Evolutionary conservation across 177 flowering plant genomes (phyloP).

Genomic region (Telopea speciosissima): DNA sequence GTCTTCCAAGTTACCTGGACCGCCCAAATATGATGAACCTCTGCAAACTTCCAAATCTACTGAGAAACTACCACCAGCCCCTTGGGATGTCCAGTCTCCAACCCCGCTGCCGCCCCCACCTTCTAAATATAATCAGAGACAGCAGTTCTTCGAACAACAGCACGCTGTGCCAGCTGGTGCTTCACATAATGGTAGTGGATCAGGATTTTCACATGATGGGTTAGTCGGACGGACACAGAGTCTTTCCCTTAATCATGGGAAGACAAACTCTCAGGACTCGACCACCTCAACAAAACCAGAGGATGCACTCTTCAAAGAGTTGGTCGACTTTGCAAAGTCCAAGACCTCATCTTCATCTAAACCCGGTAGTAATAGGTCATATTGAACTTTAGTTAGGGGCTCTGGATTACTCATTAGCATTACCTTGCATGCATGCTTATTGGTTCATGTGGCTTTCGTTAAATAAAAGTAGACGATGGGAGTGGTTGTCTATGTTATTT

Average conservation of each 20-base stretch:
- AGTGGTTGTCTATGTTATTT: slow-evolving; percentile 4
- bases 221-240: slow-evolving; percentile 57
- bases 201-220: slow-evolving; percentile 56
- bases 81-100: slow-evolving; percentile 46
- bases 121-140: slow-evolving; percentile 66
- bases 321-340: slow-evolving; percentile 89
- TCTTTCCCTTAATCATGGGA: slow-evolving; percentile 46
- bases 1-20: slow-evolving; percentile 24
- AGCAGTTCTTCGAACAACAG: slow-evolving; percentile 74
- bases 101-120: slow-evolving; percentile 76
- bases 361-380: slow-evolving; percentile 35
- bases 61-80: slow-evolving; percentile 48
- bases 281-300: slow-evolving; percentile 43
- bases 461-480: slow-evolving; percentile 19
- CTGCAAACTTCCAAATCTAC: slow-evolving; percentile 29
- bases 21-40: slow-evolving; percentile 45
- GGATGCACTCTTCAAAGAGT: slow-evolving; percentile 89
- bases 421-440: slow-evolving; percentile 13
- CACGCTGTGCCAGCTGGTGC: slow-evolving; percentile 16
- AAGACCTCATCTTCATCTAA: slow-evolving; percentile 62
- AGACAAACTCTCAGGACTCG: slow-evolving; percentile 20
- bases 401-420: slow-evolving; percentile 6
- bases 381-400: slow-evolving; percentile 21
- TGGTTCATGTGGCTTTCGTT: slow-evolving; percentile 12
- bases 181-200: slow-evolving; percentile 37